Conservation (phyloP, 306 rosid genomes). For the Quercus rubra region DNA sequence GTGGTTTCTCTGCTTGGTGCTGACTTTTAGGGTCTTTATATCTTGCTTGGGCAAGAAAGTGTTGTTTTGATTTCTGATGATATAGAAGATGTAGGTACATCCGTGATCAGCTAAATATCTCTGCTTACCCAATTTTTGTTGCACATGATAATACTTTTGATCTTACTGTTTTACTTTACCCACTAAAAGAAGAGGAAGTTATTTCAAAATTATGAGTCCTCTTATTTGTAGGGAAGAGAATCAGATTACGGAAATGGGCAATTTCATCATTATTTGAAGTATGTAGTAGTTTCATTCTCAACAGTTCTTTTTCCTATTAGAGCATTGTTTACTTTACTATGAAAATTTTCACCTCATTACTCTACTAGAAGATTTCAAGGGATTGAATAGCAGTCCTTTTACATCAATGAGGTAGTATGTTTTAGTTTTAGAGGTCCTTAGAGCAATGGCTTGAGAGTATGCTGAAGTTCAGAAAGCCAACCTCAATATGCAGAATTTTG, state of each 20-base stretch:
- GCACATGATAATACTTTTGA: no score
- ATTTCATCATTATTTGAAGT: background rate
- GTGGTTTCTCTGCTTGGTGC: conserved; percentile 55
- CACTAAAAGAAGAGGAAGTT: no score
- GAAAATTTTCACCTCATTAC: no score
- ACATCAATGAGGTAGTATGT: background rate
- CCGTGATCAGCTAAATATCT: background rate
- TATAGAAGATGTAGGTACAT: conserved; percentile 68
- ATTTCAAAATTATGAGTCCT: no score
- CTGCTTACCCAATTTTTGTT: background rate
- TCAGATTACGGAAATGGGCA: background rate
- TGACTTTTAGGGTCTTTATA: conserved; percentile 64
- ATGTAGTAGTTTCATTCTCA: no score
- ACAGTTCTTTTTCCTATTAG: no score
- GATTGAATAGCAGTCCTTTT: no score
- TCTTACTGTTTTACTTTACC: no score
- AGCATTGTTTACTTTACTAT: no score
- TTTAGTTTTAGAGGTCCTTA: background rate
- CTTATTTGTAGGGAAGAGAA: no score
- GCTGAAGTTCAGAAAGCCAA: background rate
- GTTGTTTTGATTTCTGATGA: conserved; percentile 84
- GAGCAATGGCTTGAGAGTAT: background rate
- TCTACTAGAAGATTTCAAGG: no score
- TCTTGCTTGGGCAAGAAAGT: conserved; percentile 80
- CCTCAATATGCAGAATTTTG: background rate